Evolutionary conservation across 345 rosid genomes (phyloP).

Genomic region (Cardamine resedifolia): DNA sequence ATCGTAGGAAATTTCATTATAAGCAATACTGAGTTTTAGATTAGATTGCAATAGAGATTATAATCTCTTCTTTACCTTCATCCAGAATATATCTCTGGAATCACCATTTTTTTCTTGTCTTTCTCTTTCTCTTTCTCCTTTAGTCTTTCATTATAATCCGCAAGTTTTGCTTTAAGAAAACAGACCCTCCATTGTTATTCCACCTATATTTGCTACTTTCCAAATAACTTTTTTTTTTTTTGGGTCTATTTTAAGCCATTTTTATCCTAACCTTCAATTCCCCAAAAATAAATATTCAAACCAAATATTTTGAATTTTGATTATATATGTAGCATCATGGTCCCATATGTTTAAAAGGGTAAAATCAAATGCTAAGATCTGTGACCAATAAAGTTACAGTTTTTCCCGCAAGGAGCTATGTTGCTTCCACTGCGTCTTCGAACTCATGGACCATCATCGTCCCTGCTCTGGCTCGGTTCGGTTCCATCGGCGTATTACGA

Average conservation of each 20-base stretch:
- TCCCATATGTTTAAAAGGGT: slow-evolving; percentile 1
- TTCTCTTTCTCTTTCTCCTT: slow-evolving; percentile 11
- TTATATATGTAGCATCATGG: not conserved
- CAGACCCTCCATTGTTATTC: slow-evolving; percentile 30
- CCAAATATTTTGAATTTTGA: not conserved
- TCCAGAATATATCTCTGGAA: slow-evolving; percentile 21
- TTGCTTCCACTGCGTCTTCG: slow-evolving; percentile 12
- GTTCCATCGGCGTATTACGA: slow-evolving; percentile 30
- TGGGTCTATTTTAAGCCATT: slow-evolving; percentile 29
- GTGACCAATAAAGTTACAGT: slow-evolving; percentile 18
- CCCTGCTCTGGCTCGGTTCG: slow-evolving; percentile 36
- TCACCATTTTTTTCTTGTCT: slow-evolving; percentile 21
- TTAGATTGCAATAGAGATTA: slow-evolving; percentile 11
- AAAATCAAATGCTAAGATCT: slow-evolving; percentile 36
- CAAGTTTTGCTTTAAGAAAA: slow-evolving; percentile 8
- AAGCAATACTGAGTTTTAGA: slow-evolving; percentile 8
- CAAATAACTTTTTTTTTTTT: too few species aligned
- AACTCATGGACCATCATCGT: slow-evolving; percentile 31
- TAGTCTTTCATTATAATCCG: slow-evolving; percentile 24
- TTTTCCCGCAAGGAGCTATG: slow-evolving; percentile 16
- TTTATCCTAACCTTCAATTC: slow-evolving; percentile 29
- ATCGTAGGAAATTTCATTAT: not conserved
- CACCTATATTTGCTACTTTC: slow-evolving; percentile 34
- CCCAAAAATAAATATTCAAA: not conserved
- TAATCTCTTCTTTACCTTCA: slow-evolving; percentile 25